Base-by-base conservation (phyloP, 768 basidiomycete genomes). In the Chalciporus pseudorubinellus region DNA sequence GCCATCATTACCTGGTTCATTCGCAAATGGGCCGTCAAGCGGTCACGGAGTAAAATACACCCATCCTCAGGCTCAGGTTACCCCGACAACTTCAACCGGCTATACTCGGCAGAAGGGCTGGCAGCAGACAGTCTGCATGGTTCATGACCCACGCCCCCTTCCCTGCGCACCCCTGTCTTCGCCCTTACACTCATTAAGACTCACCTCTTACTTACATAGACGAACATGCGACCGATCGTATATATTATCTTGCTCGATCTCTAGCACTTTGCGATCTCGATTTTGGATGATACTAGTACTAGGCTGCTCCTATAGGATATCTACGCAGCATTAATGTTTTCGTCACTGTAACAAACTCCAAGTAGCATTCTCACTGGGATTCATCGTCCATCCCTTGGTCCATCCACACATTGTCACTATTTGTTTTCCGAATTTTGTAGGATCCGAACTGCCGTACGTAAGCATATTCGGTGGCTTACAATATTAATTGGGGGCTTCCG, bases 11-110 rank as follows among this genome's bases (percentile, higher is more conserved):
- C 74, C 3, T 83, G 74, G 73, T 76, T 77, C 47, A 60, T 83
- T 33, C 75, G 82, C 12, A 78, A 66, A 58, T 72, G 77, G 75
- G 74, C 75, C 12, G 5, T 80, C 42, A 66, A 64, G 46, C 73
- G 72, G 39, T 51, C 55, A 19, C 64, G 64, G 28, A 52, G 44
- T 19, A 52, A 56, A 28, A 52, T 57, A 36, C 55, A 65, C 39
- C 67, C n/a, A n/a, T 36, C 34, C 34, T 16, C 16, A 36, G 6
- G 7, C 34, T n/a, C 26, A 13, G 8, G 10, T 10, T 33, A n/a
- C n/a, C 34, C 34, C 34, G n/a, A 2, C 14, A 7, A 8, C 10
- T n/a, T 39, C 41, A 20, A 24, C 43, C 8, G 64, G 60, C 21
- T 72, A 64, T 41, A 4, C 57, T 36, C 52, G 22, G 8, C 58